phyloP scores from a whole-genome alignment of 768 basidiomycete genomes.

The Amanita rimosa region DNA sequence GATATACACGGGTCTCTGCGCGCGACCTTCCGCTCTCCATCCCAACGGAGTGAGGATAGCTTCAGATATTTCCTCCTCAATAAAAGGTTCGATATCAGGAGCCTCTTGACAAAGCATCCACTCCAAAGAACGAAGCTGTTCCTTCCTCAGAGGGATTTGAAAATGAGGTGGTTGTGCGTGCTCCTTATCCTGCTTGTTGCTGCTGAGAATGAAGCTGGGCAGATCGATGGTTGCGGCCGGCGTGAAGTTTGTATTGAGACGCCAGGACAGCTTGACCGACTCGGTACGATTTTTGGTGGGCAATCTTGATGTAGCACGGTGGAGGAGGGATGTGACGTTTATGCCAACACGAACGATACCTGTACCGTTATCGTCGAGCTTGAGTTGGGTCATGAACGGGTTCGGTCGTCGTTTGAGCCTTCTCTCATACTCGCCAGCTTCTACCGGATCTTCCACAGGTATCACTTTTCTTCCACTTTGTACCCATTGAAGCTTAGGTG shows the following conservation, averaged over 20 bases:
- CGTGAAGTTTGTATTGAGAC: conserved; percentile 68
- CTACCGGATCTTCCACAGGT: conserved; percentile 72
- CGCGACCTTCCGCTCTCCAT: conserved; percentile 92
- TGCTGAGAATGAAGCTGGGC: conserved; percentile 58
- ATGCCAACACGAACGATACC: conserved; percentile 78
- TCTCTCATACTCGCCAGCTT: conserved; percentile 86
- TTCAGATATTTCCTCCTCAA: conserved; percentile 93
- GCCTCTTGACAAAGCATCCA: conserved; percentile 90
- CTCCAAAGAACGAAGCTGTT: conserved; percentile 81
- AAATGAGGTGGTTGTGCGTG: conserved; percentile 76
- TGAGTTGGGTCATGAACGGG: conserved; percentile 81
- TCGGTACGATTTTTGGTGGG: conserved; percentile 44
- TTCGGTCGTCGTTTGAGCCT: conserved; percentile 77
- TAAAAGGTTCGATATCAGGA: conserved; percentile 51
- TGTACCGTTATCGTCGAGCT: conserved; percentile 43
- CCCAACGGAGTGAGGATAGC: conserved; percentile 77
- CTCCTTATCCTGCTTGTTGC: conserved; percentile 64
- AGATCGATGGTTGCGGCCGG: conserved; percentile 47
- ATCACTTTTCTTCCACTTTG: conserved; percentile 47
- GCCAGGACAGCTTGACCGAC: conserved; percentile 57
- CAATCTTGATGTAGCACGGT: conserved; percentile 75
- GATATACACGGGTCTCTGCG: conserved; percentile 60
- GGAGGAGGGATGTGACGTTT: conserved; percentile 78
- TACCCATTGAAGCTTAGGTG: conserved; percentile 71
- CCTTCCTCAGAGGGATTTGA: conserved; percentile 59